Base-by-base conservation (phyloP, 2,329 filamentous ascomycete species). In the Talaromyces sp. region DNA sequence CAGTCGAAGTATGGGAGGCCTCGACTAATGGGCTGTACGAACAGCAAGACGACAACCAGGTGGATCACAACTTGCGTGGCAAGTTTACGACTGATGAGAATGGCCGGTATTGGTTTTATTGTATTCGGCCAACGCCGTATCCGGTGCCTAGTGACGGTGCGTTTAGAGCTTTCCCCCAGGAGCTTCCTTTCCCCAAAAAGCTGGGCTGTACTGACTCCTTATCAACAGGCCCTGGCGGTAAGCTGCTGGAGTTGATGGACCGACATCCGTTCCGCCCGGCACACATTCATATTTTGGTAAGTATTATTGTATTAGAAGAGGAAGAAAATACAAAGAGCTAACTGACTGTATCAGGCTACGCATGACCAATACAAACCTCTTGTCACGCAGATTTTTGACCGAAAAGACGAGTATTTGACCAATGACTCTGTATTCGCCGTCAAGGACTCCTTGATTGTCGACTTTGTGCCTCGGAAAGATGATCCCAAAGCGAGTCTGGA, bases 1-100 rank as follows among this genome's bases (percentile, higher is more conserved):
- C 84, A 24, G 81, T 94, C 38, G 90, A 93, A 69, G 82, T 92
- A 57, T 94, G 90, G 90, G 87, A 92, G 69, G 88, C 89, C 0
- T 88, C 85, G 0, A 88, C 90, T 32, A 92, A 93, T 68, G 83
- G 83, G 79, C 60, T 81, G 55, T 88, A 88, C 65, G 88, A 91
- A 76, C 88, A 91, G 74, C 89, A 92, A 74, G 89, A 92, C 65
- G 77, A 82, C 0, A 75, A 83, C 1, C 88, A 92, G 75, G 79
- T 82, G 7, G 88, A 92, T 60, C 85, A 86, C 74, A 92, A 92
- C 71, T 80, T 92, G 24, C 83, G 89, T 3, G 90, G 90, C 6
- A 85, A 85, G 52, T 91, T 92, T 70, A 81, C 77, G 56, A 91
- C 89, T 1, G 86, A 88, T 63, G 77, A 76, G 6, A 77, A 87